A percentile compares a stretch with the other conserved stretches of the same genome.
phyloP scores from a whole-genome alignment of 306 rosid genomes.

The Pueraria montana region DNA sequence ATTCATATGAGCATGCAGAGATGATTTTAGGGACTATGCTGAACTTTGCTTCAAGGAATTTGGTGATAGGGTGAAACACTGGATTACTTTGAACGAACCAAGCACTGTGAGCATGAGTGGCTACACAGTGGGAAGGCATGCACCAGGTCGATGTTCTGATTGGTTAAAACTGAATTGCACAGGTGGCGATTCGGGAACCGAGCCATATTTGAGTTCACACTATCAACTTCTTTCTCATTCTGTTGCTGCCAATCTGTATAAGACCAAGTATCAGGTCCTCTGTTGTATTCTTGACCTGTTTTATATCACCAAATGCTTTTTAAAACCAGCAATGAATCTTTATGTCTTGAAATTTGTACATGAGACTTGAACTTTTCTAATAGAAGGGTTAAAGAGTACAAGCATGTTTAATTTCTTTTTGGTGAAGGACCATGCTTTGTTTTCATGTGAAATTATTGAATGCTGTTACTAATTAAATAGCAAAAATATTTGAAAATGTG shows the following conservation, averaged over 20 bases:
- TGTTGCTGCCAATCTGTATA: slow-evolving; percentile 58
- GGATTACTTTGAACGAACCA: slow-evolving; percentile 83
- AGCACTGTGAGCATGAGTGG: slow-evolving; percentile 48
- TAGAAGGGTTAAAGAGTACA: slow-evolving; percentile 11
- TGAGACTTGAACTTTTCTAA: neutral
- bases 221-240: slow-evolving; percentile 72
- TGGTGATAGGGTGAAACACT: slow-evolving; percentile 74
- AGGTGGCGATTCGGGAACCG: slow-evolving; percentile 71
- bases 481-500: slow-evolving; percentile 1
- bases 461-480: slow-evolving; percentile 10
- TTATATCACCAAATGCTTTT: neutral
- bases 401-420: neutral
- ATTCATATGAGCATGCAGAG: slow-evolving; percentile 48
- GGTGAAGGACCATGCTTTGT: neutral
- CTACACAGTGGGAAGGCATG: slow-evolving; percentile 53
- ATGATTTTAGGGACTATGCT: slow-evolving; percentile 61
- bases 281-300: slow-evolving; percentile 3
- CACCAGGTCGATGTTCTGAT: slow-evolving; percentile 74
- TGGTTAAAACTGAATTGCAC: slow-evolving; percentile 62
- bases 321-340: neutral
- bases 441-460: slow-evolving; percentile 4
- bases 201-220: slow-evolving; percentile 73
- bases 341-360: slow-evolving; percentile 1
- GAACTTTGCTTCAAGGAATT: slow-evolving; percentile 73
- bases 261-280: slow-evolving; percentile 67